Conservation (phyloP, 2,329 filamentous ascomycete genomes). For the Scopulariopsis brevicaulis region DNA sequence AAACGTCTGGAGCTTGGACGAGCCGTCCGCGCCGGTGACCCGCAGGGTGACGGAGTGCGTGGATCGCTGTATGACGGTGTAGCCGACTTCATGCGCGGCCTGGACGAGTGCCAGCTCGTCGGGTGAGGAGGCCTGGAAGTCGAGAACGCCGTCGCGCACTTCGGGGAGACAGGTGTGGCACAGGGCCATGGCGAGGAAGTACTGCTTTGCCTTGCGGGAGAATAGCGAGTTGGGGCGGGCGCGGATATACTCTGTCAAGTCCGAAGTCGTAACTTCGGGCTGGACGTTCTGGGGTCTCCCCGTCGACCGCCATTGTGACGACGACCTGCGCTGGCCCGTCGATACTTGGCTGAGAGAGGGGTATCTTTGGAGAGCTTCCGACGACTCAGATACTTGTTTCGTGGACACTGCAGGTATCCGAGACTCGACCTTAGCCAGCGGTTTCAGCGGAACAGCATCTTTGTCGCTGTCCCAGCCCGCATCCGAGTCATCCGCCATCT, state of each 20-base stretch:
- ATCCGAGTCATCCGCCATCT: constrained; percentile 10
- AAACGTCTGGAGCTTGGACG: constrained; percentile 48
- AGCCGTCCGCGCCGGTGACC: constrained; percentile 22
- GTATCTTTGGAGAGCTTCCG: background rate
- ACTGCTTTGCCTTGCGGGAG: constrained; percentile 67
- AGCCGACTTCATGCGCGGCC: constrained; percentile 78
- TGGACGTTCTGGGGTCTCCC: constrained; percentile 36
- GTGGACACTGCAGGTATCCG: background rate
- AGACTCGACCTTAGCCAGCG: background rate
- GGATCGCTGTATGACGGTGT: constrained; percentile 62
- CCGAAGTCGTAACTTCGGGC: constrained; percentile 52
- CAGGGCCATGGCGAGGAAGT: constrained; percentile 72
- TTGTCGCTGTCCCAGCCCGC: constrained; percentile 5
- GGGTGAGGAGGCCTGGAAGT: constrained; percentile 81
- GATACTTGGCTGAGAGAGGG: background rate
- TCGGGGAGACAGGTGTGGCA: constrained; percentile 91
- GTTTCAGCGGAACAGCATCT: constrained; percentile 8
- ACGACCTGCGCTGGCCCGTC: constrained; percentile 19
- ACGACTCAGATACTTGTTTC: background rate
- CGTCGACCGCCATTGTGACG: constrained; percentile 37
- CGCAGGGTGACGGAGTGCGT: constrained; percentile 53
- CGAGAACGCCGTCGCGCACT: constrained; percentile 56
- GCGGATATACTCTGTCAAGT: constrained; percentile 69
- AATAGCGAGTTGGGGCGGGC: constrained; percentile 66
- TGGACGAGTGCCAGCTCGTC: constrained; percentile 80